Evolutionary conservation across 2,329 filamentous ascomycete species (phyloP).

Genomic region (Pyrenophora tritici-repentis): DNA sequence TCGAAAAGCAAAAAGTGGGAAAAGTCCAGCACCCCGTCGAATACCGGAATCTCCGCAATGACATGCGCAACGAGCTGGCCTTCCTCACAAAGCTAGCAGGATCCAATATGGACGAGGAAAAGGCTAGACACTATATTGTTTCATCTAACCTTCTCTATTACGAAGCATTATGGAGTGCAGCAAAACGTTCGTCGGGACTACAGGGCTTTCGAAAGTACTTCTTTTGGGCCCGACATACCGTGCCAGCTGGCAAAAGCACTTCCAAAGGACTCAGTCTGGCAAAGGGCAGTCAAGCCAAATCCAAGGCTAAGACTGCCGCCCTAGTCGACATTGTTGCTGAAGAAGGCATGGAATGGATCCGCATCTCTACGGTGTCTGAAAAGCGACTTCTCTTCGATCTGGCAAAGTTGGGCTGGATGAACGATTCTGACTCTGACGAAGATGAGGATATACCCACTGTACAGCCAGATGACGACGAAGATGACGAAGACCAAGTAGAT

Average conservation of each 20-base stretch:
- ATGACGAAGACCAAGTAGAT: conserved; percentile 59
- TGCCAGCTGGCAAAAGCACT: conserved; percentile 26
- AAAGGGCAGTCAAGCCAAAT: conserved; percentile 46
- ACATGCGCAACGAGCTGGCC: conserved; percentile 44
- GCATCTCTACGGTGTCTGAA: conserved; percentile 69
- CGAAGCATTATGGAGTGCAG: conserved; percentile 65
- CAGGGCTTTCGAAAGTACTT: conserved; percentile 56
- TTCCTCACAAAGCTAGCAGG: conserved; percentile 39
- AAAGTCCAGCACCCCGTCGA: conserved; percentile 47
- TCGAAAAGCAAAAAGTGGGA: conserved; percentile 35
- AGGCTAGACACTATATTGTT: conserved; percentile 59
- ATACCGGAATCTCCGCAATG: conserved; percentile 39
- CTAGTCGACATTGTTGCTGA: conserved; percentile 68
- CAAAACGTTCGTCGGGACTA: conserved; percentile 62
- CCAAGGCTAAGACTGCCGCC: conserved; percentile 56
- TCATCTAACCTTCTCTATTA: conserved; percentile 71
- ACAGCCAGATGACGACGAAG: conserved; percentile 40
- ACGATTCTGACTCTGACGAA: conserved; percentile 52
- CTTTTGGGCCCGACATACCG: conserved; percentile 35
- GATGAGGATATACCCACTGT: conserved; percentile 48
- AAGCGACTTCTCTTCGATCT: conserved; percentile 69
- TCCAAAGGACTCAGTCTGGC: conserved; percentile 30
- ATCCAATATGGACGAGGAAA: conserved; percentile 32
- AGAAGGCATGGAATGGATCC: conserved; percentile 69
- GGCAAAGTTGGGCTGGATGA: conserved; percentile 67